Base-by-base conservation (phyloP, 2,329 filamentous ascomycete species). In the Davidsoniella eucalypti region DNA sequence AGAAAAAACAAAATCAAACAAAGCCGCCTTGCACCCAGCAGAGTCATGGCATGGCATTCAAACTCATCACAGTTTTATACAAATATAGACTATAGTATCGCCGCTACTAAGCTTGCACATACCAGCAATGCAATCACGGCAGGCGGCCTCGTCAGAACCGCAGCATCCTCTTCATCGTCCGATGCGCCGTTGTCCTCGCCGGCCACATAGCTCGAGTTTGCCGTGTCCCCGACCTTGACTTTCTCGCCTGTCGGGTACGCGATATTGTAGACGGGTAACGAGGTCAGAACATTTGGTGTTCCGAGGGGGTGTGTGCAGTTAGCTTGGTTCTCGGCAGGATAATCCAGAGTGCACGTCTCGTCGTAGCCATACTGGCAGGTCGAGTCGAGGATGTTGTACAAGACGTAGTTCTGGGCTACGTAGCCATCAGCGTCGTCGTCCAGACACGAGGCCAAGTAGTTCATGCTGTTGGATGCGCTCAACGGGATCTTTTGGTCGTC, bases 401-500 rank as follows among this genome's bases (percentile, higher is more conserved):
- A 65, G 45, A 65, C 60, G 60, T 73, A 63, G 63, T 77, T 75
- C 56, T 69, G 61, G 53, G 64, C 72, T 42, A 75, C 68, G 67
- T 69, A 76, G 63, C 64, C 73, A 57, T 64, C 60, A 6, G 12
- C 36, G 9, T 63, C 58, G 55, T 68, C 56, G 12, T 58, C 60
- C 10, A 74, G 61, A 59, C 73, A 76, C 53, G 62, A 64, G 47
- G 66, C 59, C 6, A 75, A 58, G 55, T 66, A 75, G 62, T 72
- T 70, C 66, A 78, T 76, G 63, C 69, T 71, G 67, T 76, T 76
- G 57, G 71, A 59, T 2, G 73, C 74, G 47, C 66, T 67, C 44
- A 79, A 67, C 5, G 74, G 69, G 37, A 79, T 64, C 63, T 71
- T 73, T 61, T 63, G 61, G 46, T 63, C 66, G 47, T 68, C 58